Evolutionary conservation across 768 basidiomycete genomes (phyloP).

Genomic region (Hygrocybe punicea): DNA sequence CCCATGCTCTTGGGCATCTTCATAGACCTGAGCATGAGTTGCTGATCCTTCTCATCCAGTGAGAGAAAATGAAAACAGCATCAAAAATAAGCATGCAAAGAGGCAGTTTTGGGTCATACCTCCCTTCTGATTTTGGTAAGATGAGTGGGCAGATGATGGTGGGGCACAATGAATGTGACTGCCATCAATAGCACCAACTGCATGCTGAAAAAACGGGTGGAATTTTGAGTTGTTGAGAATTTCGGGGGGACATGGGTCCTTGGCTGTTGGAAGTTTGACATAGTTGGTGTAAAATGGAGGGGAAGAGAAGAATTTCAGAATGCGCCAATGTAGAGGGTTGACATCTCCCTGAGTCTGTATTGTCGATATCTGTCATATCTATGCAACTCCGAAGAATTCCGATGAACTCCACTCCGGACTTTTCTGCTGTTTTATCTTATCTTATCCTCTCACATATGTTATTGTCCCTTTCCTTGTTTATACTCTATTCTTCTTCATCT

Average conservation of each 20-base stretch:
- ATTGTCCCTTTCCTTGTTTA: no score
- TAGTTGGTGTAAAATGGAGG: slow-evolving; percentile 16
- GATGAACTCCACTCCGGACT: no score
- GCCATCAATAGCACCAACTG: slow-evolving; percentile 35
- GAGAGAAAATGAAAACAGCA: slow-evolving; percentile 28
- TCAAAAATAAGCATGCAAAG: slow-evolving; percentile 30
- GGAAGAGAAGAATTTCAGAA: slow-evolving; percentile 10
- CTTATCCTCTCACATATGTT: no score
- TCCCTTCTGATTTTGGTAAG: slow-evolving; percentile 28
- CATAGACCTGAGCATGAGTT: slow-evolving; percentile 34
- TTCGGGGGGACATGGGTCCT: slow-evolving; percentile 14
- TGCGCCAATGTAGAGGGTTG: no score
- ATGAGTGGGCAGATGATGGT: slow-evolving; percentile 4
- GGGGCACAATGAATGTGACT: slow-evolving; percentile 26
- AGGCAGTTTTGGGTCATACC: slow-evolving; percentile 37
- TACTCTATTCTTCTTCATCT: no score
- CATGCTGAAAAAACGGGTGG: slow-evolving; percentile 32
- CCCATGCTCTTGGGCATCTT: slow-evolving; percentile 24
- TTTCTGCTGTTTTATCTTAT: no score
- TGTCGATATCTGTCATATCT: no score
- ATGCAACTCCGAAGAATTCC: no score
- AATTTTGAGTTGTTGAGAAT: slow-evolving; percentile 29
- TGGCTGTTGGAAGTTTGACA: slow-evolving; percentile 16
- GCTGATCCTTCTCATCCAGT: slow-evolving; percentile 43
- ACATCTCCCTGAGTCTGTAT: no score